phyloP scores from a whole-genome alignment of 495 filamentous ascomycete species.

The Trichoderma gamsii region DNA sequence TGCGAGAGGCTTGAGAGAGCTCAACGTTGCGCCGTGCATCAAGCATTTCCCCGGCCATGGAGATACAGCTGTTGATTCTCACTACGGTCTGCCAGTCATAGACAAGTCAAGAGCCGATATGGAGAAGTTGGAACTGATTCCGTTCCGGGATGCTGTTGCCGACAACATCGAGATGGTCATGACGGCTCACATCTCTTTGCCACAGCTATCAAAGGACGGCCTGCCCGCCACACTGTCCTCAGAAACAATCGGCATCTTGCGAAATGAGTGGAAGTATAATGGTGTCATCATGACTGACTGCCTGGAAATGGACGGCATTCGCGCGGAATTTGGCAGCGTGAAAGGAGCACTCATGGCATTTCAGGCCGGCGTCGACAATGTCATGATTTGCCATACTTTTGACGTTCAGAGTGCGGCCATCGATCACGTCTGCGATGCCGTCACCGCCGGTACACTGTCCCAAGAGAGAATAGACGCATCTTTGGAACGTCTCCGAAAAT shows the following conservation, averaged over 20 bases:
- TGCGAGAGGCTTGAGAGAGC: not conserved
- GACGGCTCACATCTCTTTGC: conserved; percentile 8
- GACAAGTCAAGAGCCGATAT: conserved; percentile 9
- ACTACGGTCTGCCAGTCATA: not conserved
- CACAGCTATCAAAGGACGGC: not conserved
- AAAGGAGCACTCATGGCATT: conserved; percentile 1
- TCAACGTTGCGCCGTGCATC: conserved; percentile 2
- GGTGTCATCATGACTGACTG: conserved; percentile 5
- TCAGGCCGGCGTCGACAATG: conserved; percentile 5
- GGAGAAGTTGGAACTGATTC: conserved; percentile 2
- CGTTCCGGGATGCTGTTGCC: conserved; percentile 3
- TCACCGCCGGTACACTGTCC: not conserved
- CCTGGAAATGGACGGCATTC: not conserved
- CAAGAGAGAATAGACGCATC: conserved; percentile 2
- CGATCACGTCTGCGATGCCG: not conserved
- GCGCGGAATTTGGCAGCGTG: not conserved
- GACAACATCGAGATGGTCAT: conserved; percentile 2
- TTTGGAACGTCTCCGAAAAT: conserved; percentile 4
- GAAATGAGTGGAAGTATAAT: conserved; percentile 3
- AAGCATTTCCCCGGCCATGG: conserved; percentile 12
- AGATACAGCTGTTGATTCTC: not conserved
- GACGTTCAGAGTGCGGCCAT: not conserved
- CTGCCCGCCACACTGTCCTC: not conserved
- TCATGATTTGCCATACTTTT: conserved; percentile 11
- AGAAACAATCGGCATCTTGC: conserved; percentile 3